These are phyloP conservation scores for Globisporangium yorkense DNA, from an alignment of 352 stramenopile species.

Conservation along the genomic window DNA sequence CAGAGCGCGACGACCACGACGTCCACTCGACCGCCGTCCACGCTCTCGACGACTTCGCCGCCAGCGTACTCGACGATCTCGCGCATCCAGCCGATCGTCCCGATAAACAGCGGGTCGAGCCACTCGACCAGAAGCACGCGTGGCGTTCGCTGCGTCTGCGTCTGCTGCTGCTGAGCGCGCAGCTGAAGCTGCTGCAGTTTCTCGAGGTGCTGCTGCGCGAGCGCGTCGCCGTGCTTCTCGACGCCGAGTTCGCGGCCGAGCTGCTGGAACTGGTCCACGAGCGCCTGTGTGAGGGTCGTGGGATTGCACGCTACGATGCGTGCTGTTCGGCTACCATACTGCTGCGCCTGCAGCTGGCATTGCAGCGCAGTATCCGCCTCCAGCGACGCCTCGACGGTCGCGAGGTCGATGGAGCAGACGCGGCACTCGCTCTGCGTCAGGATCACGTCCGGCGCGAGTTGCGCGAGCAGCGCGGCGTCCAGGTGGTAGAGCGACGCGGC, in stretches of 20 bases:
- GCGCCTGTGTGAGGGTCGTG: conserved; percentile 31
- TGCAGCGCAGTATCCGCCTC: not conserved
- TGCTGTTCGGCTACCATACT: conserved; percentile 21
- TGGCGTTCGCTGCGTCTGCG: conserved; percentile 7
- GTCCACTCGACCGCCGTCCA: conserved; percentile 23
- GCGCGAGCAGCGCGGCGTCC: conserved; percentile 29
- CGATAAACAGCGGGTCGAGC: conserved; percentile 65
- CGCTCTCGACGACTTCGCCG: conserved; percentile 25
- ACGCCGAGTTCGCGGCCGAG: conserved; percentile 43
- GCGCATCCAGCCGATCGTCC: conserved; percentile 56
- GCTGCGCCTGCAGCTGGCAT: conserved; percentile 6
- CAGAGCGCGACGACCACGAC: conserved; percentile 60
- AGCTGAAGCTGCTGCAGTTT: conserved; percentile 24
- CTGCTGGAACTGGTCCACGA: conserved; percentile 44
- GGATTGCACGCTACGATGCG: conserved; percentile 46
- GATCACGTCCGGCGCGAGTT: conserved; percentile 54
- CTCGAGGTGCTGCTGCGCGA: conserved; percentile 26
- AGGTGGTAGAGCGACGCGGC: conserved; percentile 62
- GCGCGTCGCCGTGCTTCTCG: conserved; percentile 24
- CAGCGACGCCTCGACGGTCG: conserved; percentile 27
- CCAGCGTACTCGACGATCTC: conserved; percentile 55
- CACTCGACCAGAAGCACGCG: conserved; percentile 63
- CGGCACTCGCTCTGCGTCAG: conserved; percentile 67
- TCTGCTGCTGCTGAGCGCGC: too few species aligned
- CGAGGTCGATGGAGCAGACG: conserved; percentile 70